Evolutionary conservation across 768 basidiomycete genomes (phyloP).

Genomic region (Collybia mongolica): DNA sequence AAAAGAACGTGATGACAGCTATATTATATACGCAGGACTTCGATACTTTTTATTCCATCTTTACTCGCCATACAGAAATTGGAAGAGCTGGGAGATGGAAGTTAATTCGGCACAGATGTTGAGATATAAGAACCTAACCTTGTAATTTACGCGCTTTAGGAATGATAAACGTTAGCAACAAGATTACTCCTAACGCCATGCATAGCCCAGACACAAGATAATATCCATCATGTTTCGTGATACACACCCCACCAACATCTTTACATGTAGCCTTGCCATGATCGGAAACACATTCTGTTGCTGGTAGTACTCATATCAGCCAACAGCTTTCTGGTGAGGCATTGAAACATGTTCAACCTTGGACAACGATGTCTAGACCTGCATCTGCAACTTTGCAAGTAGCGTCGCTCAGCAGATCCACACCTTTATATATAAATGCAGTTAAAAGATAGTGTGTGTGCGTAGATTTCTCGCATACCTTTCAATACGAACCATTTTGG

Average conservation of each 20-base stretch:
- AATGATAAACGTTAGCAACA: conserved; percentile 74
- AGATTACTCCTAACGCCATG: conserved; percentile 68
- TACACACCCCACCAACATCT: conserved; percentile 74
- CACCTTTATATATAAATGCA: conserved; percentile 46
- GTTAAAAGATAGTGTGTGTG: background rate
- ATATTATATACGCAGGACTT: conserved; percentile 5
- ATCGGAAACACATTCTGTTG: conserved; percentile 89
- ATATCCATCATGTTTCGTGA: conserved; percentile 89
- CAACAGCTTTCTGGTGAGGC: conserved; percentile 4
- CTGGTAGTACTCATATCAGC: conserved; percentile 33
- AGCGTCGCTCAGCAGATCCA: conserved; percentile 85
- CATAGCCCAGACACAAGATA: conserved; percentile 84
- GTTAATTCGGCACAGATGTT: background rate
- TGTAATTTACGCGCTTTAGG: conserved; percentile 86
- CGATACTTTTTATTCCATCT: conserved; percentile 32
- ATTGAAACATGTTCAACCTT: conserved; percentile 40
- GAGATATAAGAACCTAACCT: conserved; percentile 46
- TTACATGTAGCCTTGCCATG: conserved; percentile 80
- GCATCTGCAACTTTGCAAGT: conserved; percentile 73
- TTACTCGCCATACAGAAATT: conserved; percentile 70
- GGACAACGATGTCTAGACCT: conserved; percentile 46
- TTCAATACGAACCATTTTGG: conserved; percentile 96
- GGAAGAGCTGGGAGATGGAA: conserved; percentile 52
- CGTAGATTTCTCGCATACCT: conserved; percentile 37
- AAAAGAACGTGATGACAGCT: background rate